Evolutionary conservation across 2,329 filamentous ascomycete species (phyloP), one percentile per base, ranked within the genome.

Genomic region (Calonectria pseudoturangicola): DNA sequence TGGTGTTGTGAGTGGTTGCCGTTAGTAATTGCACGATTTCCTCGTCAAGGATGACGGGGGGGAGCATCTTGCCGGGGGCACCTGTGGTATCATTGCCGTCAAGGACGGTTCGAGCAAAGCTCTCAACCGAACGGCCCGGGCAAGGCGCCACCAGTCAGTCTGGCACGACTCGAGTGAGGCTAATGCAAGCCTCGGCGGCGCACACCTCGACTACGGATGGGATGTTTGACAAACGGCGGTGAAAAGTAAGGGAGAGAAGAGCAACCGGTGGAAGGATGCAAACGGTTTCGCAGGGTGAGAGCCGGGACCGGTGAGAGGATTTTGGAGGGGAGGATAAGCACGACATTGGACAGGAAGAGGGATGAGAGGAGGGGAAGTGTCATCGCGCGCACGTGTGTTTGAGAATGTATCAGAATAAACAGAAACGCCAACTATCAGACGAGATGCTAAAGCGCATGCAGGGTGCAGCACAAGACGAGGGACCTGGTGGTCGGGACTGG

Each of bases 151-250:
- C 66, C 54, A 56, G 60, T 48, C 54, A 75, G 70, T 58, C 67
- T 75, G 71, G 67, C 73, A 68, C 73, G 68, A 75, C 64, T 58
- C 73, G 63, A 65, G 47, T 69, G 60, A 74, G 60, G 62, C 75
- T 79, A 79, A 77, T 78, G 77, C 76, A 79, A 76, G 77, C 71
- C 72, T 48, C 48, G 51, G 45, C 47, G 73, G 60, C 60, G 60
- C 68, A 43, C 36, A 58, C 30, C 62, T 73, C 63, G 54, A 30
- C 21, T 41, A 48, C 68, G n/a, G 30, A 43, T 28, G 47, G 54
- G 50, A 70, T 51, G 75, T 64, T 47, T 47, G 64, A 73, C 73
- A 79, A 79, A 79, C 75, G 68, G 77, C 77, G 77, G 77, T 79
- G 77, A 77, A 79, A 72, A 66, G 18, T 5, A 18, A 64, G 36